Base-by-base conservation (phyloP, 345 rosid genomes). In the Camelina laxa region DNA sequence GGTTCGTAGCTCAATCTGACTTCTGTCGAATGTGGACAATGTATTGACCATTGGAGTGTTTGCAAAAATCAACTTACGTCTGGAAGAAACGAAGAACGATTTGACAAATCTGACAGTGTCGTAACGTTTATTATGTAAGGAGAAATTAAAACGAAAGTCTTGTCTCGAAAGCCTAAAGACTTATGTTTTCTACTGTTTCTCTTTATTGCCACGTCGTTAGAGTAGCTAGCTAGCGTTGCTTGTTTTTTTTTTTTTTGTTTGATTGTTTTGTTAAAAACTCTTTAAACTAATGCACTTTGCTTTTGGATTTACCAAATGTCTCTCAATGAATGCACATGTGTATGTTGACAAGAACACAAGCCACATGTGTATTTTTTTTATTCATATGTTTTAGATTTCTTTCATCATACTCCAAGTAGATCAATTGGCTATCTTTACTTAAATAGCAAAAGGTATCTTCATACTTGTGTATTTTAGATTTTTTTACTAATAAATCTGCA, bases 291-390 rank as follows among this genome's bases (percentile, higher is more conserved):
- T 17, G 53, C 5, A 48, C 53, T 48, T 48, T 48, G 53, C 53
- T 48, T 48, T 48, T 48, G 53, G 53, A 48, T 48, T 48, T 48
- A 48, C 53, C 53, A 48, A 48, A 48, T 16, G 53, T 48, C 53
- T 48, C 9, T 7, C 53, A 48, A 17, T 48, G 22, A 48, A 48
- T 48, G 53, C 53, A 48, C 53, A 48, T 48, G 53, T 48, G 53
- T 16, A 48, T 48, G 22, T 48, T 48, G 22, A 17, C 53, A 48
- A 16, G 9, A 48, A 8, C 53, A 17, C 22, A 48, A 48, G 53
- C 22, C 53, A 16, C 21, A 48, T 48, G 21, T 48, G 22, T 48
- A 17, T 48, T 48, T 16, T 48, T 16, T 27, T 27, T 48, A 17
- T 17, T 17, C 22, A 3, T 48, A 48, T 48, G 14, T 8, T 16